Evolutionary conservation across 305 asterid genomes (phyloP).

Genomic region (Fraxinus velutina): DNA sequence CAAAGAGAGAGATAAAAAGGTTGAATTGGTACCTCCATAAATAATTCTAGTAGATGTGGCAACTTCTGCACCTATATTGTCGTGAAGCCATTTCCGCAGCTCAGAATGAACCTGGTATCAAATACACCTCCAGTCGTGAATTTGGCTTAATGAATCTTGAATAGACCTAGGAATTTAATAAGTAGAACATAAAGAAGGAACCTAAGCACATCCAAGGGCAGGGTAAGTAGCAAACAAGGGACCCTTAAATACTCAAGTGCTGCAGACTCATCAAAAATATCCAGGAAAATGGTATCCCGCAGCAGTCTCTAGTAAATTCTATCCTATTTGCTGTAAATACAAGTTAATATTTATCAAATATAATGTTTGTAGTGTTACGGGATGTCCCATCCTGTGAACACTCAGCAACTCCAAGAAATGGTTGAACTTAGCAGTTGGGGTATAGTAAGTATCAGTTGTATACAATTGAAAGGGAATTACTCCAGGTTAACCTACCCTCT

Average conservation of each 20-base stretch:
- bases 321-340: background rate
- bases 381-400: background rate
- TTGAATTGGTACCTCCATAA: slow-evolving; percentile 33
- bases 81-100: slow-evolving; percentile 42
- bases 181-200: background rate
- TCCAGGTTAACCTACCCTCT: background rate
- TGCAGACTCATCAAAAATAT: background rate
- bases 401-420: background rate
- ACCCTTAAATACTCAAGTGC: background rate
- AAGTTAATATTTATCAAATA: background rate
- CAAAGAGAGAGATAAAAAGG: background rate
- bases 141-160: background rate
- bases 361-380: background rate
- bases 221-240: background rate
- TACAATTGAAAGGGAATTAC: background rate
- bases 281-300: background rate
- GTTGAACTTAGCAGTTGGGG: background rate
- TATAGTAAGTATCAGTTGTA: background rate
- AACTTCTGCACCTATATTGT: slow-evolving; percentile 28
- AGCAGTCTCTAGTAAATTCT: background rate
- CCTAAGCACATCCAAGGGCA: background rate
- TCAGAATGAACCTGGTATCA: slow-evolving; percentile 33
- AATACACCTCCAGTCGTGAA: background rate
- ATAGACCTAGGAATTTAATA: background rate
- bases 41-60: slow-evolving; percentile 38